Evolutionary conservation across 306 rosid species (phyloP), one percentile per base, ranked within the genome.

Genomic region (Spatholobus suberectus): DNA sequence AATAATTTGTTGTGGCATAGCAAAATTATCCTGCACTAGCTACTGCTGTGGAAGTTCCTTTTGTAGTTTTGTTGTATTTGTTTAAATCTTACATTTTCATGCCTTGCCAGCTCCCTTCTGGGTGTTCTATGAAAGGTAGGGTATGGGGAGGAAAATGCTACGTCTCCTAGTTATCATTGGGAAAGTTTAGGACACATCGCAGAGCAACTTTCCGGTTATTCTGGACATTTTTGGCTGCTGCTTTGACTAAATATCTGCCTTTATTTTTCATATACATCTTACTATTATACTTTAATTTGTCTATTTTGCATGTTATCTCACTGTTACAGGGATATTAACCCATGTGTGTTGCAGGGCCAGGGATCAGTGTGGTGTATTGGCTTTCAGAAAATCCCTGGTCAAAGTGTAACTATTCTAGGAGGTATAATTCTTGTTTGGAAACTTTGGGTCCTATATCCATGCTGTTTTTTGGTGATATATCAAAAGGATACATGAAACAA

Each of bases 341-440:
- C 61, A 13, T 81, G 21, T 75, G n/a, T 87, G 47, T 52, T 84
- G 38, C 88, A 94, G 94, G 90, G 83, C 11, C 87, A 87, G 23
- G 85, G 85, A 81, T 81, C 91, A 12, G 91, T 90, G 20, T 96
- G 99, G 99, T 96, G 99, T 86, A 62, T 94, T 47, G 98, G 98
- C 68, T 86, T 96, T 73, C 98, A 90, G 87, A 91, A 90, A 89
- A 78, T 87, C 18, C 84, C 85, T 17, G 96, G 98, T 73, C 93
- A 89, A 67, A 88, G 85, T 44, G 73, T 92, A 73, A 91, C 97
- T 73, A 92, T 96, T 86, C 88, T 96, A 86, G 98, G 98, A 90
- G 99, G 99, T 96, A 91, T 13, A 54, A 18, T 62, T 20, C 61
- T 63, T 52, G 5, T 69, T 75, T 59, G 32, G 59, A 85, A 76